phyloP scores from a whole-genome alignment of 1,139 yeast species.

The Hemisphaericaspora xylofermentans region DNA sequence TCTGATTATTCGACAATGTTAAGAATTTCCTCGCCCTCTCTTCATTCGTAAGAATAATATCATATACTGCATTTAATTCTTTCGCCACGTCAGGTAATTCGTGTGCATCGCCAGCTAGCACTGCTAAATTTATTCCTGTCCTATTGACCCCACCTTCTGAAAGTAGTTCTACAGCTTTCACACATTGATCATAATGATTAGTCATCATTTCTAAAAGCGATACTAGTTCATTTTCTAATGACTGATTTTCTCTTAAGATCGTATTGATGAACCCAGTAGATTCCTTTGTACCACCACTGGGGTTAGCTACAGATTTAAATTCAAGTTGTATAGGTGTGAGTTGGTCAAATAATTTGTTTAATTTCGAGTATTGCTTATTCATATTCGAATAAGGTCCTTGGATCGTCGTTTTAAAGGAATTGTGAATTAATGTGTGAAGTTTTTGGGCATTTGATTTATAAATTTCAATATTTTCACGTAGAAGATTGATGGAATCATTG shows the following conservation, averaged over 20 bases:
- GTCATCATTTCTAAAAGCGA: constrained; percentile 69
- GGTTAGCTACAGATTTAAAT: no score
- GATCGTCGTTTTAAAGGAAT: constrained; percentile 18
- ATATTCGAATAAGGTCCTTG: constrained; percentile 17
- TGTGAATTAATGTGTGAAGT: constrained; percentile 21
- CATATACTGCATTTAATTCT: constrained; percentile 34
- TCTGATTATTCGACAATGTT: constrained; percentile 15
- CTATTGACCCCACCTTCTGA: constrained; percentile 3
- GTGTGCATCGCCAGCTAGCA: constrained; percentile 31
- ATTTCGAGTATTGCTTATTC: constrained; percentile 16
- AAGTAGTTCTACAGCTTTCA: constrained; percentile 31
- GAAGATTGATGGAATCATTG: constrained; percentile 28
- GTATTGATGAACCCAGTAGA: constrained; percentile 19
- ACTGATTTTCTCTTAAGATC: constrained; percentile 41
- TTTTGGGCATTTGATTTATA: constrained; percentile 29
- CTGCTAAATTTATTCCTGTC: constrained; percentile 23
- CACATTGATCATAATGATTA: constrained; percentile 79
- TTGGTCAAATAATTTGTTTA: constrained; percentile 24
- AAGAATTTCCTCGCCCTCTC: constrained; percentile 29
- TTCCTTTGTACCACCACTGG: no score
- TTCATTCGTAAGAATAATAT: constrained; percentile 39
- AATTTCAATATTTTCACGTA: constrained; percentile 28
- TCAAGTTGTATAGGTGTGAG: constrained; percentile 22
- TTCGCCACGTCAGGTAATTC: constrained; percentile 34
- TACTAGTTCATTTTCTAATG: constrained; percentile 70